These are phyloP conservation scores for Penicillium sp. DNA, from an alignment of 2,329 filamentous ascomycete species.

Conservation along the genomic window DNA sequence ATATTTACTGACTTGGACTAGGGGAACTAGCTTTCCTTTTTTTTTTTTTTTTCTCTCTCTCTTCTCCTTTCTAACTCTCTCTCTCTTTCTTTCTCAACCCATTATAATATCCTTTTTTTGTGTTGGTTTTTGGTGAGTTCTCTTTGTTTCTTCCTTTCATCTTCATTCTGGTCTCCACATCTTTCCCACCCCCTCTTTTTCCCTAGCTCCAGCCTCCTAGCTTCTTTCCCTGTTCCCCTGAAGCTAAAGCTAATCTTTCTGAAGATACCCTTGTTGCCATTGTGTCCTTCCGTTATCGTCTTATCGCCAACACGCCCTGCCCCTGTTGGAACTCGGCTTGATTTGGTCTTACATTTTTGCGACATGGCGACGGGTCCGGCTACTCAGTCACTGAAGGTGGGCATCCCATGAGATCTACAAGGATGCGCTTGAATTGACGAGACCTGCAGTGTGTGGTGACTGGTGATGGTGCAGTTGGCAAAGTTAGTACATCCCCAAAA, in stretches of 20 bases:
- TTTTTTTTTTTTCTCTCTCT: slow-evolving; percentile 1
- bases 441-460: slow-evolving; percentile 85
- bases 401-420: slow-evolving; percentile 16
- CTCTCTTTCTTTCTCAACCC: neutral
- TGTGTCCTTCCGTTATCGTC: slow-evolving; percentile 7
- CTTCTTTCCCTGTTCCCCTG: slow-evolving; percentile 11
- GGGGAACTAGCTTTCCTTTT: slow-evolving; percentile 5
- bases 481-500: slow-evolving; percentile 60
- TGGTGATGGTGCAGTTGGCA: slow-evolving; percentile 98
- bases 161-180: slow-evolving; percentile 18
- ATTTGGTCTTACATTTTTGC: neutral
- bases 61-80: neutral
- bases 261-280: slow-evolving; percentile 5
- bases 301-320: neutral
- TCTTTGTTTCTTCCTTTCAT: neutral
- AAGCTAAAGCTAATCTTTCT: slow-evolving; percentile 17
- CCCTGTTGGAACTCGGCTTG: slow-evolving; percentile 4
- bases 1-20: neutral
- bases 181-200: slow-evolving; percentile 16
- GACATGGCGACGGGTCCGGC: slow-evolving; percentile 75
- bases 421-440: slow-evolving; percentile 38
- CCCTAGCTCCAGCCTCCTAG: slow-evolving; percentile 20
- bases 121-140: slow-evolving; percentile 1
- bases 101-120: neutral
- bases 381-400: slow-evolving; percentile 90